A percentile compares a stretch with the other conserved stretches of the same genome.
These are phyloP conservation scores for Solanum pimpinellifolium DNA, from an alignment of 257 asterid genomes.

Conservation along the genomic window DNA sequence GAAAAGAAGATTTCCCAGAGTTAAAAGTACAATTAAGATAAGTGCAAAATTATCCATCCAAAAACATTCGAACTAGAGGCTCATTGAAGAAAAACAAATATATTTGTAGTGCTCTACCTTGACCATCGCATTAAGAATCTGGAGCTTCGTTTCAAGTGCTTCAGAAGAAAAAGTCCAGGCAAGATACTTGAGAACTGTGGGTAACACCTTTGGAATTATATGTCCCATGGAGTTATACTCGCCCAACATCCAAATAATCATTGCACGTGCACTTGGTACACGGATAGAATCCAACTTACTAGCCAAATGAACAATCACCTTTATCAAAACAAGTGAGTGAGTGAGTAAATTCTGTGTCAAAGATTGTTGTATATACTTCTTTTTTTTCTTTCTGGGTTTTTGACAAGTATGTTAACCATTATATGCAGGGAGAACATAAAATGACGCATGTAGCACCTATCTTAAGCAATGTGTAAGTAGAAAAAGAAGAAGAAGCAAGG, in stretches of 20 bases:
- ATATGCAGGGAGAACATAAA: background rate
- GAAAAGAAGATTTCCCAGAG: background rate
- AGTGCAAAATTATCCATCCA: background rate
- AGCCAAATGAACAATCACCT: conserved; percentile 74
- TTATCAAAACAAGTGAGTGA: conserved; percentile 15
- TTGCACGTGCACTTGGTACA: conserved; percentile 85
- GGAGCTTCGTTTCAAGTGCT: conserved; percentile 80
- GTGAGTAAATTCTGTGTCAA: conserved; percentile 1
- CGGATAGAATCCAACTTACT: conserved; percentile 65
- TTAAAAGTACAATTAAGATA: background rate
- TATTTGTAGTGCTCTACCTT: conserved; percentile 40
- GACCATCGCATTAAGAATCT: conserved; percentile 71
- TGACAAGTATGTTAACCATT: background rate
- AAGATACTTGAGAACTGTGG: conserved; percentile 58
- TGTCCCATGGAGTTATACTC: conserved; percentile 57
- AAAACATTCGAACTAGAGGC: background rate
- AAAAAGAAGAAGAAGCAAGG: background rate
- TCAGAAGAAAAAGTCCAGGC: conserved; percentile 63
- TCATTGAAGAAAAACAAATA: background rate
- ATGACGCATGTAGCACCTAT: background rate
- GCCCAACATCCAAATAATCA: conserved; percentile 94
- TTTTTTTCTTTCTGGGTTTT: background rate
- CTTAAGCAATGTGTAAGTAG: background rate
- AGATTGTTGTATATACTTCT: background rate
- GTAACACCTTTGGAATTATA: conserved; percentile 54